Evolutionary conservation across 345 rosid species (phyloP).

Genomic region (Aquilaria malaccensis): DNA sequence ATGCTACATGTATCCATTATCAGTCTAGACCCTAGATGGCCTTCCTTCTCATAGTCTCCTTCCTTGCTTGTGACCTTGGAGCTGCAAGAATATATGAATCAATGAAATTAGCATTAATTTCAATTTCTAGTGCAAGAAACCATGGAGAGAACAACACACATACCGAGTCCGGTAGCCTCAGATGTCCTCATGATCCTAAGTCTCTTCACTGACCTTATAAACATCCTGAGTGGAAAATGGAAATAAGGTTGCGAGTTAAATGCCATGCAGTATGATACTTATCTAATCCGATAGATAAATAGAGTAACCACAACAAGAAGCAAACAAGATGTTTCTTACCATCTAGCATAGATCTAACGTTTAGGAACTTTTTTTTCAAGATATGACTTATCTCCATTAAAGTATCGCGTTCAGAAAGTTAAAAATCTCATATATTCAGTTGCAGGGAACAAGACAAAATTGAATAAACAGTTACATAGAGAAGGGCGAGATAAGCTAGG

Average conservation of each 20-base stretch:
- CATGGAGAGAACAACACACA: slow-evolving; percentile 7
- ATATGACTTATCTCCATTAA: too few relatives aligned
- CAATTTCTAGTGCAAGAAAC: slow-evolving; percentile 11
- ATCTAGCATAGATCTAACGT: too few relatives aligned
- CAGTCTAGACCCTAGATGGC: slow-evolving; percentile 16
- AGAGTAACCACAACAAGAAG: too few relatives aligned
- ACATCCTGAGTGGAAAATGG: slow-evolving; percentile 54
- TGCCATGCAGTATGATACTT: too few relatives aligned
- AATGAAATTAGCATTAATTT: slow-evolving; percentile 9
- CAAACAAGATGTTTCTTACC: too few relatives aligned
- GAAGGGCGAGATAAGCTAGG: too few relatives aligned
- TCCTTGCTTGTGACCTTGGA: slow-evolving; percentile 29
- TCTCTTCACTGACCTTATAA: slow-evolving; percentile 67
- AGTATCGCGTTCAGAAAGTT: too few relatives aligned
- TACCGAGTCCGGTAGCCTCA: slow-evolving; percentile 76
- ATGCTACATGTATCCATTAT: slow-evolving; percentile 16
- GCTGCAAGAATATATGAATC: slow-evolving; percentile 19
- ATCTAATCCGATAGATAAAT: too few relatives aligned
- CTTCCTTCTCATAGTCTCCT: slow-evolving; percentile 22
- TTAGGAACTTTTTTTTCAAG: too few relatives aligned
- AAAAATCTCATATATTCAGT: neutral
- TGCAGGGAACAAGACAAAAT: too few relatives aligned
- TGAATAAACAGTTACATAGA: neutral
- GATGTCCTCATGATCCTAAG: slow-evolving; percentile 79
- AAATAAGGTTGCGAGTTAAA: neutral